phyloP scores from a whole-genome alignment of 1,284 basidiomycete genomes.

The Puccinia triticina region DNA sequence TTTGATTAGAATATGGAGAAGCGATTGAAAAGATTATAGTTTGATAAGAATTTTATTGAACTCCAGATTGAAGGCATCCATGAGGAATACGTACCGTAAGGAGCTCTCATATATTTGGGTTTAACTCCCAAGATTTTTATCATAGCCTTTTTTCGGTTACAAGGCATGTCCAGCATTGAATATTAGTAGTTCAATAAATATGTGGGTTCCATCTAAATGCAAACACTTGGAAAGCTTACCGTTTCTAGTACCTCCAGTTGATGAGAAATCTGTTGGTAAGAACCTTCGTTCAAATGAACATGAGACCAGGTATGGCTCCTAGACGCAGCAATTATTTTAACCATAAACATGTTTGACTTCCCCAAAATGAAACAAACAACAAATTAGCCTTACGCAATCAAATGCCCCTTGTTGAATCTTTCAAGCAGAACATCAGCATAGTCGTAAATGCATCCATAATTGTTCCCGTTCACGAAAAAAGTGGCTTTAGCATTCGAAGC shows the following conservation, averaged over 20 bases:
- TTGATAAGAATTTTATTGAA: background rate
- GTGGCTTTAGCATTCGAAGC: background rate
- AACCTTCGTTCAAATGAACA: constrained; percentile 19
- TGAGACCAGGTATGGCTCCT: constrained; percentile 46
- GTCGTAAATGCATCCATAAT: constrained; percentile 41
- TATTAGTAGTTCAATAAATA: no score
- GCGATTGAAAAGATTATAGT: background rate
- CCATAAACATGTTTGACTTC: background rate
- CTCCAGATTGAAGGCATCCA: background rate
- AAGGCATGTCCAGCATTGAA: background rate
- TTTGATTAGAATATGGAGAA: background rate
- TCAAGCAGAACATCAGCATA: background rate
- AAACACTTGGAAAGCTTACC: constrained; percentile 1
- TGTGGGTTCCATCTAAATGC: background rate
- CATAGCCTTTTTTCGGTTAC: constrained; percentile 18
- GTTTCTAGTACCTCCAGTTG: constrained; percentile 39
- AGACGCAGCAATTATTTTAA: background rate
- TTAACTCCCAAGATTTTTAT: constrained; percentile 44
- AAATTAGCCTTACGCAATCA: constrained; percentile 19
- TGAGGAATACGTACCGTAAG: constrained; percentile 31
- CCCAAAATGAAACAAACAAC: background rate
- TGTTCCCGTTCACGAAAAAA: constrained; percentile 42
- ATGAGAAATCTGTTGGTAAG: constrained; percentile 13
- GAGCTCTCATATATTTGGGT: constrained; percentile 34
- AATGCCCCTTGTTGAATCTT: constrained; percentile 37